Evolutionary conservation across 2,329 filamentous ascomycete species (phyloP).

Genomic region (Apiospora malaysiana): DNA sequence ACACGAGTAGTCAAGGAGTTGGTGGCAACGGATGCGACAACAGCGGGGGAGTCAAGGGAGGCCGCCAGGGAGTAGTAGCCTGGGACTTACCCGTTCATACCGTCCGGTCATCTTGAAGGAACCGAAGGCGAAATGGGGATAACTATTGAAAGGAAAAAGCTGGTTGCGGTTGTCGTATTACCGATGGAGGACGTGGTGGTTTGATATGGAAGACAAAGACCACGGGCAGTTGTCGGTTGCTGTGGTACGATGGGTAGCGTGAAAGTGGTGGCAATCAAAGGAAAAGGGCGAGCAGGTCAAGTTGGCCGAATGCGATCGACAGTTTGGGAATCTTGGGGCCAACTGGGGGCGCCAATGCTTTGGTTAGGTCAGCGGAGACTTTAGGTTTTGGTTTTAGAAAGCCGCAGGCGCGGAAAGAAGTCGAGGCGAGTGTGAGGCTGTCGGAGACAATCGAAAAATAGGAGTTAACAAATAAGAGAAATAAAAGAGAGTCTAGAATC

Average conservation of each 20-base stretch:
- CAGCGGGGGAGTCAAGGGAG: constrained; percentile 13
- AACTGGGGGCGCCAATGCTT: neutral
- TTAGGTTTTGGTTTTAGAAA: constrained; percentile 39
- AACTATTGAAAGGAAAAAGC: neutral
- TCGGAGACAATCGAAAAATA: constrained; percentile 24
- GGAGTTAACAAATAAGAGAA: constrained; percentile 25
- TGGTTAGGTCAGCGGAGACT: constrained; percentile 9
- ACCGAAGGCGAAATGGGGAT: constrained; percentile 2
- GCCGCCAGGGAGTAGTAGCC: neutral
- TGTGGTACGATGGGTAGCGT: constrained; percentile 12
- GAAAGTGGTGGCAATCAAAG: neutral
- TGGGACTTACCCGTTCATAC: constrained; percentile 62
- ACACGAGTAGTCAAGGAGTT: neutral
- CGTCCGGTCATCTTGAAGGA: constrained; percentile 55
- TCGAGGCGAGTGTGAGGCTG: constrained; percentile 1
- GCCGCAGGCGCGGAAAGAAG: constrained; percentile 2
- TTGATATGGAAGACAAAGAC: neutral
- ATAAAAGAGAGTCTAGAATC: constrained; percentile 25
- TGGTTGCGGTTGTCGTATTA: neutral
- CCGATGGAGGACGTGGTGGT: neutral
- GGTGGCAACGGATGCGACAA: neutral
- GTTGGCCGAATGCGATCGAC: constrained; percentile 6
- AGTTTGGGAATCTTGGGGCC: neutral
- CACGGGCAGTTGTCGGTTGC: neutral
- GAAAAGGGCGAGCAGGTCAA: constrained; percentile 6